Evolutionary conservation across 2,329 filamentous ascomycete genomes (phyloP), one percentile per base, ranked within the genome.

Genomic region (Penicillium sp.): DNA sequence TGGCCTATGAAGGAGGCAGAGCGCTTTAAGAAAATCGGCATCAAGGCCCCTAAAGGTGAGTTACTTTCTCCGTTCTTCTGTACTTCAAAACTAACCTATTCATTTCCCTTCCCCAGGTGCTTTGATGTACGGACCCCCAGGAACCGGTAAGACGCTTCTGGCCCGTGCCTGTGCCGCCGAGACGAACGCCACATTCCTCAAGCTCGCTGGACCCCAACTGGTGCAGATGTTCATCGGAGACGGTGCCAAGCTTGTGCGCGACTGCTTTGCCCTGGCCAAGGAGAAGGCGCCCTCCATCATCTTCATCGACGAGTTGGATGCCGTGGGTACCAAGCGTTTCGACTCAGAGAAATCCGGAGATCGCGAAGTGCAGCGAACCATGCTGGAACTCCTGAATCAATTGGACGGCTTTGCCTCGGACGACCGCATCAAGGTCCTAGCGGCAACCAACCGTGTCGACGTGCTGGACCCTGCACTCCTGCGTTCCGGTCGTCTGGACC

Each of bases 1-100:
- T 97, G 91, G 91, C 93, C 93, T 2, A 98, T 98, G 93, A 97
- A 97, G 80, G 91, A 98, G 74, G 90, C 93, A 2, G 94, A 98
- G 62, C 82, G 91, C 19, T 98, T 98, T 77, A 97, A 96, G 80
- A 97, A 96, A 80, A 96, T 98, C 64, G 93, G 93, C 61, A 98
- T 98, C 78, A 98, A 98, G 76, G 91, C 93, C 35, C 93, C 93
- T 13, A 98, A 98, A 75, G 93, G 93, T 96, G 81, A 54, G 73
- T 62, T 48, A 32, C 44, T 28, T 43, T 32, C 51, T n/a, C 33
- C 52, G 32, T 38, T 37, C 28, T 24, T 4, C 12, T 22, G 33
- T 34, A 29, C 32, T 29, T 15, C 57, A n/a, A 53, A 40, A 24
- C 49, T 48, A 53, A 56, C 35, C 21, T 37, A 45, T 43, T 26